A percentile compares a stretch with the other conserved stretches of the same genome.
These are phyloP conservation scores for Fistulifera pelliculosa DNA, from an alignment of 108 stramenopile species.

Conservation along the genomic window DNA sequence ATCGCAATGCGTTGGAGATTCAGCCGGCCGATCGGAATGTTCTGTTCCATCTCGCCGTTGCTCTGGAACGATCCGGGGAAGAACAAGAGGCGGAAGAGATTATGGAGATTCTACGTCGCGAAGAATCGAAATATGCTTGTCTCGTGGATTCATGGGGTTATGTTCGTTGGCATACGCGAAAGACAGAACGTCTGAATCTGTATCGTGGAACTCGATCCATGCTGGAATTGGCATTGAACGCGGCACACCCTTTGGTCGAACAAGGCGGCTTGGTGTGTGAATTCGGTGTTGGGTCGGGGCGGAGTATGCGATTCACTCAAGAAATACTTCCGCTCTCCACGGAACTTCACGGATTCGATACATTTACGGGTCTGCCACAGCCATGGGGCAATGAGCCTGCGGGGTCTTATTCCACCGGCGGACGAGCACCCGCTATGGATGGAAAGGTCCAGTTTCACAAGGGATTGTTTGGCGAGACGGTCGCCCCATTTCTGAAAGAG, in stretches of 20 bases:
- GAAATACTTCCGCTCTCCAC: slow-evolving; percentile 68
- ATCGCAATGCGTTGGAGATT: slow-evolving; percentile 39
- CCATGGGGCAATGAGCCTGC: slow-evolving; percentile 75
- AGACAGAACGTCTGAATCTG: slow-evolving; percentile 41
- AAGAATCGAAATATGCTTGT: slow-evolving; percentile 41
- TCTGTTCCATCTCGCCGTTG: slow-evolving; percentile 65
- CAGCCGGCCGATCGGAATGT: slow-evolving; percentile 1
- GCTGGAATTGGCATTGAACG: slow-evolving; percentile 70
- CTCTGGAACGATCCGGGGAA: slow-evolving; percentile 60
- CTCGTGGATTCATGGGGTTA: slow-evolving; percentile 85
- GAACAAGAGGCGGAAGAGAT: slow-evolving; percentile 59
- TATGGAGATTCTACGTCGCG: slow-evolving; percentile 53
- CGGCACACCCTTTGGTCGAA: slow-evolving; percentile 61
- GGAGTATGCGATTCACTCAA: slow-evolving; percentile 70
- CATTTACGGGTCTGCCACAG: slow-evolving; percentile 80
- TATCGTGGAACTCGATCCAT: slow-evolving; percentile 75
- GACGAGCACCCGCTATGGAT: slow-evolving; percentile 52
- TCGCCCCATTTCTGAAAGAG: slow-evolving; percentile 45
- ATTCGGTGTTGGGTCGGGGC: slow-evolving; percentile 78
- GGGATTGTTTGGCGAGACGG: slow-evolving; percentile 75
- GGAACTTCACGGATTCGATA: slow-evolving; percentile 80
- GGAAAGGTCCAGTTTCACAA: slow-evolving; percentile 64
- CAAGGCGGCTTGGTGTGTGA: slow-evolving; percentile 73
- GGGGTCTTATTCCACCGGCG: slow-evolving; percentile 74
- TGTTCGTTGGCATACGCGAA: slow-evolving; percentile 81